A percentile compares a stretch with the other conserved stretches of the same genome.
Conservation (phyloP, 129 eudicot species). For the Saposhnikovia divaricata region DNA sequence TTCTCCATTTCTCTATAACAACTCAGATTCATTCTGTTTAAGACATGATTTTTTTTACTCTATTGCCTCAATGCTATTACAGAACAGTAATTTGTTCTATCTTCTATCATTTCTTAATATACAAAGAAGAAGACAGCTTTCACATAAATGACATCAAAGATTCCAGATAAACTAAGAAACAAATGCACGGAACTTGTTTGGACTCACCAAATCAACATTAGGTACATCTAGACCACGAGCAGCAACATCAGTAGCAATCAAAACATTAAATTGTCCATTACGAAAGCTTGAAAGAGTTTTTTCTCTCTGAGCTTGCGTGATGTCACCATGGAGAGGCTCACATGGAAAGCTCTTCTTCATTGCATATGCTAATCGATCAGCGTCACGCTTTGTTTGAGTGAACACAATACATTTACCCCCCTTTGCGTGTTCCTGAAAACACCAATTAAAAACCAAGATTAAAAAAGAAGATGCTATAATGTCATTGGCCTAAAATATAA, state of each 20-base stretch:
- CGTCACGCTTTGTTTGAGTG: constrained; percentile 95
- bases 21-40: not conserved
- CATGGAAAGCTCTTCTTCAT: constrained; percentile 54
- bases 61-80: not conserved
- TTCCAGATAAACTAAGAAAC: not conserved
- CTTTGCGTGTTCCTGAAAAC: constrained; percentile 75
- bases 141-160: not conserved
- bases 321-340: constrained; percentile 94
- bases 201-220: constrained; percentile 85
- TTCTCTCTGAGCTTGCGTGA: constrained; percentile 85
- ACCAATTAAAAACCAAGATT: not conserved
- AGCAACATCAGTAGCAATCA: constrained; percentile 97
- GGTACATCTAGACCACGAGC: constrained; percentile 99
- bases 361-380: constrained; percentile 59
- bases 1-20: not conserved
- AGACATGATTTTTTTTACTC: not conserved
- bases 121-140: not conserved
- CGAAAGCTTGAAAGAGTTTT: constrained; percentile 76
- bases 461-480: not conserved
- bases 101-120: not conserved
- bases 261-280: constrained; percentile 56
- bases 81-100: not conserved
- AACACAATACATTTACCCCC: constrained; percentile 90
- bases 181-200: not conserved
- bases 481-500: not conserved